Evolutionary conservation across 75 land plant genomes (phyloP).

Genomic region (Adiantum capillusveneris): DNA sequence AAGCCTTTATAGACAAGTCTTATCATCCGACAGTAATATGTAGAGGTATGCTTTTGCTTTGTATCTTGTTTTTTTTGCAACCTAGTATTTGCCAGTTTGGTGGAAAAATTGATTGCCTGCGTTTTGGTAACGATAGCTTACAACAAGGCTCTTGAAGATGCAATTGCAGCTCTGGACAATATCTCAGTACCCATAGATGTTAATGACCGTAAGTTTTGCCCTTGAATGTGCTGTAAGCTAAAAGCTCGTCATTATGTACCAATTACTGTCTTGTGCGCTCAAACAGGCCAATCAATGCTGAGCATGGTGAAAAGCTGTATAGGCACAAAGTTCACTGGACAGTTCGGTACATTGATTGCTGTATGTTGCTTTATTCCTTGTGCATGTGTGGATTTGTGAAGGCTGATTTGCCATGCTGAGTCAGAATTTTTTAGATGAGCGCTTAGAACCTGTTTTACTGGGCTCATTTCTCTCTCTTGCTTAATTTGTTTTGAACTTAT

Average conservation of each 20-base stretch:
- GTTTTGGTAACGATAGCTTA: constrained; percentile 56
- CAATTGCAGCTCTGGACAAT: constrained; percentile 81
- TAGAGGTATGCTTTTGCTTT: constrained; percentile 44
- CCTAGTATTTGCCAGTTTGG: too few relatives aligned
- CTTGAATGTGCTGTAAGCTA: too few relatives aligned
- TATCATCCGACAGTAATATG: constrained; percentile 97
- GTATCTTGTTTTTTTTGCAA: too few relatives aligned
- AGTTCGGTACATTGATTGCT: constrained; percentile 91
- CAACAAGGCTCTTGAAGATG: constrained; percentile 81
- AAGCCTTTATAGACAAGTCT: constrained; percentile 78
- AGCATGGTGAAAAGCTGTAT: constrained; percentile 88
- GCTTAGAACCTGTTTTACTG: too few relatives aligned
- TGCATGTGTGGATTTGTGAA: too few relatives aligned
- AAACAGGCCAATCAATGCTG: constrained; percentile 53
- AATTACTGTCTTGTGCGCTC: too few relatives aligned
- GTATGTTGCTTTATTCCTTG: constrained; percentile 19
- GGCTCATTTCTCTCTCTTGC: not conserved
- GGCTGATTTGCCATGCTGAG: not conserved
- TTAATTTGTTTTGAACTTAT: not conserved
- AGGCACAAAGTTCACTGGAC: constrained; percentile 94
- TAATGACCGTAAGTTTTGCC: constrained; percentile 60
- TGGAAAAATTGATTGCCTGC: too few relatives aligned
- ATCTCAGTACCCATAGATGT: constrained; percentile 76
- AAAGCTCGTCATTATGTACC: too few relatives aligned
- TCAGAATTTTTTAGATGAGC: not conserved